phyloP scores from a whole-genome alignment of 1,139 yeast species.

The Yamadazyma aaseri region DNA sequence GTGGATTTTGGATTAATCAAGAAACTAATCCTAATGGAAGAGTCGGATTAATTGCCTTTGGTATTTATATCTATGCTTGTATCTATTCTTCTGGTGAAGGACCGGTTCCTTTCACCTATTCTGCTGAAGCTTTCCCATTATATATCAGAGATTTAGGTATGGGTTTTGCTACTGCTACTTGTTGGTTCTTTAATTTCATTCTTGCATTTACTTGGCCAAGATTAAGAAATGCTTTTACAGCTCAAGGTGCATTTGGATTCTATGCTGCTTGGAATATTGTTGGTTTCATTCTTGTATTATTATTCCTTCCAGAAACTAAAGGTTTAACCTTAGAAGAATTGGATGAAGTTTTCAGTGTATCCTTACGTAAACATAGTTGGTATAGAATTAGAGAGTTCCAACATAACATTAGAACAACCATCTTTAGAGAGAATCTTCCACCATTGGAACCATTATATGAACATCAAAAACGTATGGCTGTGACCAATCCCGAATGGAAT shows the following conservation, averaged over 20 bases:
- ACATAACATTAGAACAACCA: conserved; percentile 40
- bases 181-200: conserved; percentile 84
- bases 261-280: conserved; percentile 86
- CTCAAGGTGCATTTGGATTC: conserved; percentile 87
- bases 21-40: conserved; percentile 46
- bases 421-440: conserved; percentile 40
- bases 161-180: conserved; percentile 80
- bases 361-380: conserved; percentile 51
- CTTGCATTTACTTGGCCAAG: conserved; percentile 86
- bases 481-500: conserved; percentile 60
- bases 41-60: conserved; percentile 63
- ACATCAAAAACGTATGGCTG: conserved; percentile 51
- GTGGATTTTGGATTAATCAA: conserved; percentile 66
- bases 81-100: conserved; percentile 88
- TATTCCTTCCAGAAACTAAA: conserved; percentile 71
- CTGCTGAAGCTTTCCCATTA: conserved; percentile 82
- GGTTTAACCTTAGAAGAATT: conserved; percentile 69
- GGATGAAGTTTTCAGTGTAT: conserved; percentile 67
- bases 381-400: conserved; percentile 51
- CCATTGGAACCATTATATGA: conserved; percentile 56
- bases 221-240: conserved; percentile 60
- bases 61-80: conserved; percentile 71
- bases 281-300: conserved; percentile 67
- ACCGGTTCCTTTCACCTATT: conserved; percentile 87
- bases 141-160: conserved; percentile 85